Evolutionary conservation across 2,329 filamentous ascomycete genomes (phyloP).

Genomic region (Diaporthe citriasiana): DNA sequence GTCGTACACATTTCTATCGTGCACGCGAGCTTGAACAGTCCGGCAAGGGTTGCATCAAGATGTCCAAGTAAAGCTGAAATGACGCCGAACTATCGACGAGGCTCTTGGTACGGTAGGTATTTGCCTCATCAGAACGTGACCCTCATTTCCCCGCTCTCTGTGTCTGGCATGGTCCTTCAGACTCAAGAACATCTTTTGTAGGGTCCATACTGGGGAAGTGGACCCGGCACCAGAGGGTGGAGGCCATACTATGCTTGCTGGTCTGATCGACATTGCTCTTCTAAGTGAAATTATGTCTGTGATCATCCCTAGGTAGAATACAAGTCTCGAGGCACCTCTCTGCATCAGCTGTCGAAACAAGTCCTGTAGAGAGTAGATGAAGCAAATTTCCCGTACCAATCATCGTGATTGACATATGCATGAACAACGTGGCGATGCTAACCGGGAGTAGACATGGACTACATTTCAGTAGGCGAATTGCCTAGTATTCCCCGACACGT

Average conservation of each 20-base stretch:
- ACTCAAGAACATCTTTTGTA: background rate
- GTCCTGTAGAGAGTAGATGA: background rate
- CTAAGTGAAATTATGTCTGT: background rate
- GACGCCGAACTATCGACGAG: background rate
- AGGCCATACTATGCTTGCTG: background rate
- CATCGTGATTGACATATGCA: background rate
- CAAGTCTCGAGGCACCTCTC: background rate
- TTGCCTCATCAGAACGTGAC: background rate
- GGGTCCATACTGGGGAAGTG: background rate
- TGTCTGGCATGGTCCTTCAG: background rate
- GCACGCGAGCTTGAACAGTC: background rate
- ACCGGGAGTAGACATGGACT: background rate
- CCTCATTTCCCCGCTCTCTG: background rate
- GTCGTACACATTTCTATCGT: background rate
- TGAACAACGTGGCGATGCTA: background rate
- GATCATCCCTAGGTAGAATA: background rate
- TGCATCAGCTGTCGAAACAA: background rate
- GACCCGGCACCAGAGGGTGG: background rate
- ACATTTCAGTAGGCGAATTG: too few species aligned
- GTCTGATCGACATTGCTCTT: background rate
- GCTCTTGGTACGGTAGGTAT: background rate
- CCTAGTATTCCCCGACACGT: too few species aligned
- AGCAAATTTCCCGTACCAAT: too few species aligned
- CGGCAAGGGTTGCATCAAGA: background rate
- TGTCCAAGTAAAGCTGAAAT: background rate